These are phyloP conservation scores for Mycocalia duriaeana DNA, from an alignment of 1,284 basidiomycete genomes.

Conservation along the genomic window DNA sequence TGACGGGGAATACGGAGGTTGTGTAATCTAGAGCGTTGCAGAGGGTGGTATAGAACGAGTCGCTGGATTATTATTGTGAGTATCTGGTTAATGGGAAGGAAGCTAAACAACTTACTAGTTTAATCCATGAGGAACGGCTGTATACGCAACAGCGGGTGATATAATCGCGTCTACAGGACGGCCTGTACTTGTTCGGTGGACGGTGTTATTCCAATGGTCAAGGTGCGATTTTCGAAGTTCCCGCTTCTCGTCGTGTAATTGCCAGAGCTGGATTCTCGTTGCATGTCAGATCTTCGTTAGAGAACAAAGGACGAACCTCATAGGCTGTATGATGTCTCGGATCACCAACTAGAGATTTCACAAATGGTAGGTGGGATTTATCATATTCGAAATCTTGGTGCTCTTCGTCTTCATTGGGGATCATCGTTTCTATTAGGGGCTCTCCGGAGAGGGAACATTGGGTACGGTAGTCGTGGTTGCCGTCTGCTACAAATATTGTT, in stretches of 20 bases:
- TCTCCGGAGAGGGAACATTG: constrained; percentile 37
- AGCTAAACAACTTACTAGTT: constrained; percentile 26
- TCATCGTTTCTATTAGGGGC: constrained; percentile 37
- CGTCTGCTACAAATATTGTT: constrained; percentile 39
- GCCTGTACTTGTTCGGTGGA: constrained; percentile 47
- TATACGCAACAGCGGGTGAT: constrained; percentile 45
- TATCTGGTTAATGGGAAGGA: background rate
- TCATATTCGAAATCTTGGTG: constrained; percentile 22
- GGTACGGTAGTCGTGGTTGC: constrained; percentile 35
- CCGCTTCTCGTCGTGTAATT: constrained; percentile 42
- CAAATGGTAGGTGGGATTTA: constrained; percentile 27
- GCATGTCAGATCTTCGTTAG: too few relatives aligned
- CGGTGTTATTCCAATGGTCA: constrained; percentile 53
- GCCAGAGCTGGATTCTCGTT: constrained; percentile 38
- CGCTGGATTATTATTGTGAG: constrained; percentile 15
- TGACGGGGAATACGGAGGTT: constrained; percentile 57
- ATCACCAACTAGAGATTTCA: constrained; percentile 31
- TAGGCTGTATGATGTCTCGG: too few relatives aligned
- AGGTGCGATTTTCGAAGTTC: constrained; percentile 36
- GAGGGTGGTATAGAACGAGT: constrained; percentile 50
- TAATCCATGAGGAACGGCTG: constrained; percentile 46
- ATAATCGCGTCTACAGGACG: constrained; percentile 62
- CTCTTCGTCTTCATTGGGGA: constrained; percentile 21
- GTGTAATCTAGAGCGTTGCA: constrained; percentile 68
- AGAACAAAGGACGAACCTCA: background rate